Percentiles rank a stretch among this genome's conserved stretches.
These are phyloP conservation scores for Ambrosia trifida DNA, from an alignment of 129 eudicot genomes.

Conservation along the genomic window DNA sequence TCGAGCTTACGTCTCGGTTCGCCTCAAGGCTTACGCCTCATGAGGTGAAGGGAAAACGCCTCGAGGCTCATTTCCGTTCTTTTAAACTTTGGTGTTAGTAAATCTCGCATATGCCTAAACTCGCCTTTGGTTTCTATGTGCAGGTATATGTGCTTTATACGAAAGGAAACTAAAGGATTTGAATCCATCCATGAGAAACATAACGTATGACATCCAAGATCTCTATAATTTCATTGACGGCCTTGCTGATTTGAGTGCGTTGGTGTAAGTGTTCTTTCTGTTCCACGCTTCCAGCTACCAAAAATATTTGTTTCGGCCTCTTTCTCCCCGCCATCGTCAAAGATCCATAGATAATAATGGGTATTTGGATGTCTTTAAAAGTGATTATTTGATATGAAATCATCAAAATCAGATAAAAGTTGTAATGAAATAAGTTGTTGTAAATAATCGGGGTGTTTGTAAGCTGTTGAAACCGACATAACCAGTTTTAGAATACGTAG, in stretches of 20 bases:
- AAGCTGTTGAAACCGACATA: background rate
- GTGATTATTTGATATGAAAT: background rate
- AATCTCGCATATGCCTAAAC: background rate
- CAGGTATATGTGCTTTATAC: constrained; percentile 92
- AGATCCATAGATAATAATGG: background rate
- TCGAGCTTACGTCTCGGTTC: no score
- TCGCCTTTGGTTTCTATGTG: constrained; percentile 3
- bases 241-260: constrained; percentile 87
- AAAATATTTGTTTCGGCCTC: constrained; percentile 1
- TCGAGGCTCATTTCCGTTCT: no score
- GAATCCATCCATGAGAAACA: constrained; percentile 76
- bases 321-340: constrained; percentile 1
- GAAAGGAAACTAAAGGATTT: constrained; percentile 88
- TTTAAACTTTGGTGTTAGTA: no score
- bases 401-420: background rate
- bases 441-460: background rate
- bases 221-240: constrained; percentile 92
- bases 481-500: background rate
- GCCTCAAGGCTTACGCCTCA: no score
- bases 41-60: no score
- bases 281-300: background rate
- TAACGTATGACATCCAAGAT: constrained; percentile 88
- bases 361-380: background rate
- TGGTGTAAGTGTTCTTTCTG: constrained; percentile 65
- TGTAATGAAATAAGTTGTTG: background rate